These are phyloP conservation scores for Yamadazyma conglobata DNA, from an alignment of 1,139 yeast genomes.

Conservation along the genomic window DNA sequence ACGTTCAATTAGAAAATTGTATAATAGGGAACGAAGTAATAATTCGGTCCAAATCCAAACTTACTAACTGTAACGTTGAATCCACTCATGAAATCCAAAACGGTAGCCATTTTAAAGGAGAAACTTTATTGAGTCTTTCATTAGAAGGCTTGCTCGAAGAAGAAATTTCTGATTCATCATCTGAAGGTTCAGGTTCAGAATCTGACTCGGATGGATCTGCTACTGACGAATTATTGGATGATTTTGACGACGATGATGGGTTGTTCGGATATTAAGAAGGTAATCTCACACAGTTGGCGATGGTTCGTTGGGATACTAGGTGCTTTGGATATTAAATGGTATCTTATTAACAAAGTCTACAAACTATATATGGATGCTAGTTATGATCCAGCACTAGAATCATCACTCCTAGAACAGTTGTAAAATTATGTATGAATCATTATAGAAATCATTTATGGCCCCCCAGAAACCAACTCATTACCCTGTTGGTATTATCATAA, in stretches of 20 bases:
- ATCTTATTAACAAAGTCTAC: too few species aligned
- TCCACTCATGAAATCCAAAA: constrained; percentile 65
- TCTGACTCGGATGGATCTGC: constrained; percentile 28
- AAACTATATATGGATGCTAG: too few species aligned
- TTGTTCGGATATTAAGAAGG: constrained; percentile 35
- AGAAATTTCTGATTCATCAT: constrained; percentile 23
- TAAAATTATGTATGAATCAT: too few species aligned
- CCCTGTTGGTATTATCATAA: too few species aligned
- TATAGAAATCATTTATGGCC: too few species aligned
- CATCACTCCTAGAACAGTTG: too few species aligned
- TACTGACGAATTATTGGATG: constrained; percentile 43
- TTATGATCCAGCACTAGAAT: too few species aligned
- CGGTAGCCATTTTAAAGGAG: constrained; percentile 74
- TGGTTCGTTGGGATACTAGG: too few species aligned
- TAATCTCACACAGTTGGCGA: neutral
- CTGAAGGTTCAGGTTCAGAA: constrained; percentile 18
- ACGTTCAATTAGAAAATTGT: constrained; percentile 83
- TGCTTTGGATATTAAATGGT: too few species aligned
- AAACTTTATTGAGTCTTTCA: constrained; percentile 65
- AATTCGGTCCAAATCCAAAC: constrained; percentile 56
- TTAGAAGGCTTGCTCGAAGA: constrained; percentile 49
- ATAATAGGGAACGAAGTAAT: constrained; percentile 69
- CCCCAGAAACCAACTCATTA: too few species aligned
- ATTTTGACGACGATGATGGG: constrained; percentile 50
- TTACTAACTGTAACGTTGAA: constrained; percentile 81